Evolutionary conservation across 2,329 filamentous ascomycete species (phyloP).

Genomic region (Microsporum audouinii): DNA sequence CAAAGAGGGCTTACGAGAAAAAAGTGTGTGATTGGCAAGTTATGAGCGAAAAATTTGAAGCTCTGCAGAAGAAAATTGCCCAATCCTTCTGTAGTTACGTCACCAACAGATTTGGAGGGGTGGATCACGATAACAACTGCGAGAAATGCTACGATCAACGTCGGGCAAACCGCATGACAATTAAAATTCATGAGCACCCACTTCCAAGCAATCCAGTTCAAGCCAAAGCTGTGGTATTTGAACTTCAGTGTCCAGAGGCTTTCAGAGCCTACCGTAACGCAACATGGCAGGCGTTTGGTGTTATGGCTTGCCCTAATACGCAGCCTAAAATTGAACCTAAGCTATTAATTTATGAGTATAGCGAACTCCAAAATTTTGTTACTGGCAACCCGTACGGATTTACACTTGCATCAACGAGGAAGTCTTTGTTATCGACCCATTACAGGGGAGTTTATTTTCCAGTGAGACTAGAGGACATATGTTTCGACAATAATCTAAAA

Average conservation of each 20-base stretch:
- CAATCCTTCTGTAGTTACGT: conserved; percentile 23
- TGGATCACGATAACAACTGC: conserved; percentile 31
- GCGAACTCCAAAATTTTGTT: conserved; percentile 21
- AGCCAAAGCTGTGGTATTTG: conserved; percentile 41
- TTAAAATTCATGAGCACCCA: conserved; percentile 41
- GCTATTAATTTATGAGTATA: conserved; percentile 25
- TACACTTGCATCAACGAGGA: conserved; percentile 36
- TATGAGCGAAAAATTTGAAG: conserved; percentile 27
- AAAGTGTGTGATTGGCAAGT: conserved; percentile 34
- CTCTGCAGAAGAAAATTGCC: conserved; percentile 26
- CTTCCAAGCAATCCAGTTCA: conserved; percentile 30
- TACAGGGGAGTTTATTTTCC: conserved; percentile 36
- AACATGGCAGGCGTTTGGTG: conserved; percentile 35
- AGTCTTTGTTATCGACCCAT: conserved; percentile 40
- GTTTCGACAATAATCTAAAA: conserved; percentile 37
- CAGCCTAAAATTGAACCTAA: conserved; percentile 14
- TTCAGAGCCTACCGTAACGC: conserved; percentile 42
- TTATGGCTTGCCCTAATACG: background rate
- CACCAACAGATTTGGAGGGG: conserved; percentile 14
- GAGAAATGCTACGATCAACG: conserved; percentile 34
- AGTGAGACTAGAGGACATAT: conserved; percentile 32
- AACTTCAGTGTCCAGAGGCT: conserved; percentile 37
- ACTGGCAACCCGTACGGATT: conserved; percentile 16
- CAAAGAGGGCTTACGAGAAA: conserved; percentile 16
- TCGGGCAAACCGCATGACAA: conserved; percentile 30